phyloP scores from a whole-genome alignment of 768 basidiomycete species.

The Termitomyces heimii region DNA sequence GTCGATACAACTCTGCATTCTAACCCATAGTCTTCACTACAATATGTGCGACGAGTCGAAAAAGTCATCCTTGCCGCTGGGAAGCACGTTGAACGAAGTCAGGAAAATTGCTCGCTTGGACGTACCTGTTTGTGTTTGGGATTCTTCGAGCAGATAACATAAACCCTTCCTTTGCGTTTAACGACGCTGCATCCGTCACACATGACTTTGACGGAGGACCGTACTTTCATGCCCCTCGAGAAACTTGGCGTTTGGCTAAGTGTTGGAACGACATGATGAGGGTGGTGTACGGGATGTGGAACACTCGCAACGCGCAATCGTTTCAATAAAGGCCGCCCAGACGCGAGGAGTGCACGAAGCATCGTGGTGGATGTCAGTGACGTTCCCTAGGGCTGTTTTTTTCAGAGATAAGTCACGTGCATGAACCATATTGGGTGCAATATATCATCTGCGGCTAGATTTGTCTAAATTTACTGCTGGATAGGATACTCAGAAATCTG shows the following conservation, averaged over 20 bases:
- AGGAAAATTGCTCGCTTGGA: not conserved
- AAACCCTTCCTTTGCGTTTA: conserved; percentile 83
- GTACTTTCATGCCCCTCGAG: conserved; percentile 91
- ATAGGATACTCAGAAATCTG: conserved; percentile 2
- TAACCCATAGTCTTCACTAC: not conserved
- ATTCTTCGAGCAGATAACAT: conserved; percentile 89
- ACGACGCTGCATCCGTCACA: conserved; percentile 93
- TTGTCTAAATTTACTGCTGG: conserved; percentile 1
- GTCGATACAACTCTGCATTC: not conserved
- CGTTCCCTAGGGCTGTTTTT: not conserved
- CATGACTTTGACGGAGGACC: conserved; percentile 89
- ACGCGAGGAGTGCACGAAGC: conserved; percentile 61
- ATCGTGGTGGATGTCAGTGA: conserved; percentile 26
- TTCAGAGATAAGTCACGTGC: conserved; percentile 4
- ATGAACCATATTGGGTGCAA: not conserved
- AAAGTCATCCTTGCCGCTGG: conserved; percentile 63
- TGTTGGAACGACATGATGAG: conserved; percentile 20
- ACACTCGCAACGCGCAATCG: conserved; percentile 37
- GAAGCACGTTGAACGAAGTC: conserved; percentile 6
- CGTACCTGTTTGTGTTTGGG: conserved; percentile 96
- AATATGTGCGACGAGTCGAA: not conserved
- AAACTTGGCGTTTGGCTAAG: conserved; percentile 25
- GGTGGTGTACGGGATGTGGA: conserved; percentile 24
- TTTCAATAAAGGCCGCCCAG: conserved; percentile 54
- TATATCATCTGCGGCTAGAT: not conserved